Base-by-base conservation (phyloP, 495 filamentous ascomycete genomes). In the Neurospora sp. region DNA sequence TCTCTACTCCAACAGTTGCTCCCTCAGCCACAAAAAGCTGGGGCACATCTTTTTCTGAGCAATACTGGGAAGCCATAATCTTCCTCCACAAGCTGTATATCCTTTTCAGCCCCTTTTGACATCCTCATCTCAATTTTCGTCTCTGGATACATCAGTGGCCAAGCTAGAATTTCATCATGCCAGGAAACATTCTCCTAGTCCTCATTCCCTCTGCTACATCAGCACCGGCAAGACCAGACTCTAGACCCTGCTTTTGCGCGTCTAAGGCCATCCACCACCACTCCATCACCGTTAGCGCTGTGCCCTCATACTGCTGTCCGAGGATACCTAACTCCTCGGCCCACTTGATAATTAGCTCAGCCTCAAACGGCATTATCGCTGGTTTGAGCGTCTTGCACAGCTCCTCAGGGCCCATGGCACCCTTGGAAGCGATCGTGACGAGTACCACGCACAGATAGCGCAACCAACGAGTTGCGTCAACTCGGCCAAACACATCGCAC, bases 401-500 rank as follows among this genome's bases (percentile, higher is more conserved):
- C 45, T 81, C 84, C n/a, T 78, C 71, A 0, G 86, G 82, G 1
- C 79, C 84, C 70, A 90, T 82, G 0, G 90, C 88, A 1, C 91
- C 87, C 31, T 91, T 83, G 6, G 86, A 84, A 1, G 89, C 88
- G 16, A 94, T 72, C 48, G 86, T 85, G 22, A 89, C 83, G 9
- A 89, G 73, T 14, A 93, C 83, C 22, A 88, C 86, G 9, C 84
- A 85, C 14, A 92, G 79, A 9, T 88, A 86, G 76, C 87, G 81
- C 3, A 88, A 82, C 94, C 94, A 97, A 45, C 91, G 82, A 7
- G 85, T 81, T 3, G 73, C 75, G 42, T 92, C 85, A 14, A 94
- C 80, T 9, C 86, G 80, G 1, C 87, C 89, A 69, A 93, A 88
- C 68, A 97, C 91, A 79, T 93, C 92, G 73, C 88, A 88, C 94